Conservation (phyloP, 306 rosid genomes). For the Begonia fuchsioides region DNA sequence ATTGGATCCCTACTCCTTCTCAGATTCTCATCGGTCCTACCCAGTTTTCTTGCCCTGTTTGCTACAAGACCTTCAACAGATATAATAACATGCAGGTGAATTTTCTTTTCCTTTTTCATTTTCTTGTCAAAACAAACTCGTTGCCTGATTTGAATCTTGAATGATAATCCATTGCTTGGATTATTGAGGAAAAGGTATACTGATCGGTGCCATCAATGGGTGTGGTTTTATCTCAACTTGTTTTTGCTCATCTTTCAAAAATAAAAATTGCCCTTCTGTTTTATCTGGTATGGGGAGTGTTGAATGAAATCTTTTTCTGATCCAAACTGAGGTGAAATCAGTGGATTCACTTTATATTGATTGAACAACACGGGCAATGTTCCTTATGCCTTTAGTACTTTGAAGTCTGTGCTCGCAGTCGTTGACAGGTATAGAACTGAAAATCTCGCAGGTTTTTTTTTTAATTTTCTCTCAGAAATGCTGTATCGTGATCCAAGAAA, state of each 20-base stretch:
- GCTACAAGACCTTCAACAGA: conserved; percentile 91
- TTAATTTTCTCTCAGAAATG: no score
- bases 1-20: conserved; percentile 97
- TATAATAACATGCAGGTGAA: conserved; percentile 97
- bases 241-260: background rate
- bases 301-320: conserved; percentile 8
- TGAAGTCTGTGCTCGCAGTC: conserved; percentile 55
- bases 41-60: conserved; percentile 95
- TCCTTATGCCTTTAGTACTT: conserved; percentile 75
- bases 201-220: background rate
- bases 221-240: background rate
- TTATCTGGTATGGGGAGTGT: conserved; percentile 4
- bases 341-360: conserved; percentile 28
- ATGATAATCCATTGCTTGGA: no score
- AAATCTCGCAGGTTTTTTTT: no score
- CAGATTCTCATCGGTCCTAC: conserved; percentile 98
- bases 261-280: background rate
- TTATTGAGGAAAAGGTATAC: background rate
- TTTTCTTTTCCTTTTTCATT: background rate
- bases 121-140: background rate
- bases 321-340: conserved; percentile 7
- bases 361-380: conserved; percentile 80
- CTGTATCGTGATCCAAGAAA: no score
- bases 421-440: no score
- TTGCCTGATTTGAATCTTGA: no score